These are phyloP conservation scores for Citrus inodora DNA, from an alignment of 345 rosid genomes.

Conservation along the genomic window DNA sequence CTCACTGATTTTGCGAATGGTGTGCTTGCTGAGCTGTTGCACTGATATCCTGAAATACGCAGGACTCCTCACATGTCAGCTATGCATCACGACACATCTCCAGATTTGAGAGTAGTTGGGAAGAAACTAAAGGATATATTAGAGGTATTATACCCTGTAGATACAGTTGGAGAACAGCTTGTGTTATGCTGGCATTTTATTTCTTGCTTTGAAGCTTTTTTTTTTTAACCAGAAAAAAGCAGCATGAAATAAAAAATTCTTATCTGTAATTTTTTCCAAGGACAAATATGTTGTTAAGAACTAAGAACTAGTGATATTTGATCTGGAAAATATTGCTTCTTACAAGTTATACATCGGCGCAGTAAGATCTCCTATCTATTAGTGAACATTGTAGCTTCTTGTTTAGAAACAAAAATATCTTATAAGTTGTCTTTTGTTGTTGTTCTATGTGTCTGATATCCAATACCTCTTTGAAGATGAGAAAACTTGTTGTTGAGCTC, in stretches of 20 bases:
- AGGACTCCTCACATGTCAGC: constrained; percentile 83
- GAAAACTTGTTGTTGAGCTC: constrained; percentile 52
- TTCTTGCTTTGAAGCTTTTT: not conserved
- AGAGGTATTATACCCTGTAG: constrained; percentile 41
- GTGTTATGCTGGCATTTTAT: not conserved
- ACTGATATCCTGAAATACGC: constrained; percentile 17
- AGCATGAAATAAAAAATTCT: not conserved
- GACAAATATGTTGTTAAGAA: not conserved
- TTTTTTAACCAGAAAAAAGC: not conserved
- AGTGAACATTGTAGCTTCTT: not conserved
- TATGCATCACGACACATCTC: constrained; percentile 71
- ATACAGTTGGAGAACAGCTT: not conserved
- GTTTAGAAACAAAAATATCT: not conserved
- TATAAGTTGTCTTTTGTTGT: not conserved
- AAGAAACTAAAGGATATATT: constrained; percentile 56
- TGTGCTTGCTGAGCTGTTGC: constrained; percentile 3
- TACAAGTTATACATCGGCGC: not conserved
- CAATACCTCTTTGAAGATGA: constrained; percentile 52
- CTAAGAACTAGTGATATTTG: not conserved
- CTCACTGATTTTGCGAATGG: not conserved
- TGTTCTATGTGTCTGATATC: constrained; percentile 39
- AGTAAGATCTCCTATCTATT: not conserved
- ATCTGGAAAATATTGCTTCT: not conserved
- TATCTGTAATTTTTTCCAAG: not conserved
- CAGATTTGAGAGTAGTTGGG: constrained; percentile 63